phyloP scores from a whole-genome alignment of 176 grass and related monocot species.

The Hordeum marinum region DNA sequence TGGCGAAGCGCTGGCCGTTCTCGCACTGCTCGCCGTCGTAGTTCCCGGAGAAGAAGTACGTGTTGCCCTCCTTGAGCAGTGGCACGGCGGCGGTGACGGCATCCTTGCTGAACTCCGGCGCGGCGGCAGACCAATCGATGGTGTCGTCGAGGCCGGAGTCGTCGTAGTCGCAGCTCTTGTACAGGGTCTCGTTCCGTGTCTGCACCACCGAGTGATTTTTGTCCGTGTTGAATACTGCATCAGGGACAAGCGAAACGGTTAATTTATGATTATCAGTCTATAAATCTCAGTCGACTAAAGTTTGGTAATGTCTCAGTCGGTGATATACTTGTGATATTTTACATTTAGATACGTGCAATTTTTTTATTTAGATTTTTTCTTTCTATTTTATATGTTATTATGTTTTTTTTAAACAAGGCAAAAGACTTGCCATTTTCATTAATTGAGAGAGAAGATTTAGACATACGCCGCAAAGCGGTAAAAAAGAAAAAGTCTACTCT shows the following conservation, averaged over 20 bases:
- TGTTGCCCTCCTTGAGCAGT: constrained; percentile 61
- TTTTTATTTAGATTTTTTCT: too few relatives aligned
- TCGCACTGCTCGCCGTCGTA: constrained; percentile 93
- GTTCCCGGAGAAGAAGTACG: constrained; percentile 86
- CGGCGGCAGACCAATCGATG: constrained; percentile 64
- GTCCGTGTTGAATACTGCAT: constrained; percentile 93
- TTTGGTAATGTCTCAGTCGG: too few relatives aligned
- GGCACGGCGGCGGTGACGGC: constrained; percentile 68
- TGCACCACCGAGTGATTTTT: constrained; percentile 96
- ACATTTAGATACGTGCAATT: too few relatives aligned
- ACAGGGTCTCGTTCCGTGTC: constrained; percentile 75
- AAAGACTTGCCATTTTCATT: too few relatives aligned
- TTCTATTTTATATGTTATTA: too few relatives aligned
- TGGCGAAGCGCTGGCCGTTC: constrained; percentile 67
- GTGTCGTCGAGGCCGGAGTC: constrained; percentile 70
- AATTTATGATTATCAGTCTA: too few relatives aligned
- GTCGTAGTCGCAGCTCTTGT: constrained; percentile 74
- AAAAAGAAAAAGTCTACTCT: too few relatives aligned
- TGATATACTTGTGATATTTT: too few relatives aligned
- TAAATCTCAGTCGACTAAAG: too few relatives aligned
- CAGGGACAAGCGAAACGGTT: background rate
- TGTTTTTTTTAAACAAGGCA: too few relatives aligned
- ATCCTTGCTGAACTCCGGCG: constrained; percentile 84
- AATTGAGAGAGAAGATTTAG: too few relatives aligned
- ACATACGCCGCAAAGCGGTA: too few relatives aligned